Evolutionary conservation across 1,284 basidiomycete species (phyloP).

Genomic region (Malassezia slooffiae): DNA sequence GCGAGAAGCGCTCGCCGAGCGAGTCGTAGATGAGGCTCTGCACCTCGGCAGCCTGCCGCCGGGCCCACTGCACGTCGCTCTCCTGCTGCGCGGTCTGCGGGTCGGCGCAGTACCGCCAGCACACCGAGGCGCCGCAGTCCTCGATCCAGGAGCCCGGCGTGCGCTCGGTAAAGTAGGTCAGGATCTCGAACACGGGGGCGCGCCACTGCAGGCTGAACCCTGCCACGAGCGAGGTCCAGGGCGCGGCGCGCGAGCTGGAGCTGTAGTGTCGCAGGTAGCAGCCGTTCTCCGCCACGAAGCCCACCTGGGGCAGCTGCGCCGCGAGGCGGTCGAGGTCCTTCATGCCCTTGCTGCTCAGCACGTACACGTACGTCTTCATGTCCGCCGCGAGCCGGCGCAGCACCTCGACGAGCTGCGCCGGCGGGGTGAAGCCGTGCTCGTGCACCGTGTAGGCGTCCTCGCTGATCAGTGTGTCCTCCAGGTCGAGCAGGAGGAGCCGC

Average conservation of each 20-base stretch:
- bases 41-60: slow-evolving; percentile 72
- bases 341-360: slow-evolving; percentile 64
- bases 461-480: slow-evolving; percentile 65
- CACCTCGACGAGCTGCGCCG: slow-evolving; percentile 54
- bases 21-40: slow-evolving; percentile 66
- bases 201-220: slow-evolving; percentile 72
- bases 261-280: slow-evolving; percentile 62
- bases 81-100: slow-evolving; percentile 49
- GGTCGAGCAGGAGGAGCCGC: slow-evolving; percentile 63
- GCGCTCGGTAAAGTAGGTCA: slow-evolving; percentile 65
- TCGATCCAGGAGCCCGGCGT: slow-evolving; percentile 74
- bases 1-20: slow-evolving; percentile 36
- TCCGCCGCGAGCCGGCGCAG: slow-evolving; percentile 59
- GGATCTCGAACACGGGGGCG: slow-evolving; percentile 63
- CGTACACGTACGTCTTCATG: slow-evolving; percentile 64
- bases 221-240: slow-evolving; percentile 67
- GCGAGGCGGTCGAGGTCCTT: slow-evolving; percentile 53
- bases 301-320: slow-evolving; percentile 57
- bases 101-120: slow-evolving; percentile 61
- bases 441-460: slow-evolving; percentile 45
- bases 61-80: slow-evolving; percentile 63
- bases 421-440: slow-evolving; percentile 49
- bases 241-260: slow-evolving; percentile 23
- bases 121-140: slow-evolving; percentile 68
- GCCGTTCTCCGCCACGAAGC: slow-evolving; percentile 77